Evolutionary conservation across 2,329 filamentous ascomycete genomes (phyloP).

Genomic region (Verticillium zaregamsianum): DNA sequence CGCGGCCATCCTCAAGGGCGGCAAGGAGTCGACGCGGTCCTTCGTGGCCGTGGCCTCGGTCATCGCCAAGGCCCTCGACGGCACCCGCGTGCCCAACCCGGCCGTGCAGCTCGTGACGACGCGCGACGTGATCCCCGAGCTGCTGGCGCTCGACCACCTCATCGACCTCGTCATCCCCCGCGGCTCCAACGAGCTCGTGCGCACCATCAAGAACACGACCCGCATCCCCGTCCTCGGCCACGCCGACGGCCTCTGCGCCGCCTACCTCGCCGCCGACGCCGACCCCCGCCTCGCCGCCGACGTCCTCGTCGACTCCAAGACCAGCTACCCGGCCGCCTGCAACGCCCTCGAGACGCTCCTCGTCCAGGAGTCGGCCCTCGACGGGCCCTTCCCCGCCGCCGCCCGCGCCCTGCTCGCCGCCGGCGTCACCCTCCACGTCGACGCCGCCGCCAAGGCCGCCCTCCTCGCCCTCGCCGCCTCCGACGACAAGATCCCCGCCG

Average conservation of each 20-base stretch:
- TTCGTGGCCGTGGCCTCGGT: slow-evolving; percentile 85
- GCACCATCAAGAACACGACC: slow-evolving; percentile 84
- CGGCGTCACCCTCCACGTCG: slow-evolving; percentile 81
- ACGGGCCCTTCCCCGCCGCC: slow-evolving; percentile 59
- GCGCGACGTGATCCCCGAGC: slow-evolving; percentile 80
- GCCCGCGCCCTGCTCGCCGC: slow-evolving; percentile 70
- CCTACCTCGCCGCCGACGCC: slow-evolving; percentile 79
- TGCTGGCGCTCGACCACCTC: slow-evolving; percentile 79
- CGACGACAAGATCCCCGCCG: slow-evolving; percentile 18
- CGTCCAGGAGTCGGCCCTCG: slow-evolving; percentile 68
- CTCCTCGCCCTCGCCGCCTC: slow-evolving; percentile 45
- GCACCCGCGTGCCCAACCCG: slow-evolving; percentile 72
- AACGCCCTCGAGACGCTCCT: slow-evolving; percentile 92
- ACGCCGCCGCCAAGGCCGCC: slow-evolving; percentile 61
- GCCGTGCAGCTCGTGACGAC: slow-evolving; percentile 94
- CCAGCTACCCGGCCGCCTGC: slow-evolving; percentile 90
- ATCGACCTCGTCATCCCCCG: slow-evolving; percentile 96
- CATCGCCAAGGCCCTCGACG: slow-evolving; percentile 72
- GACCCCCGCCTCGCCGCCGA: slow-evolving; percentile 66
- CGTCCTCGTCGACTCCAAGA: slow-evolving; percentile 88
- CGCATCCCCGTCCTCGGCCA: slow-evolving; percentile 95
- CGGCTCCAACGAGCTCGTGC: slow-evolving; percentile 84
- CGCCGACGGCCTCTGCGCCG: slow-evolving; percentile 86
- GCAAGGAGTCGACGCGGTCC: slow-evolving; percentile 93
- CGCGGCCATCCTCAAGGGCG: slow-evolving; percentile 91